phyloP scores from a whole-genome alignment of 2,329 filamentous ascomycete genomes.

The Aureobasidium sp. region DNA sequence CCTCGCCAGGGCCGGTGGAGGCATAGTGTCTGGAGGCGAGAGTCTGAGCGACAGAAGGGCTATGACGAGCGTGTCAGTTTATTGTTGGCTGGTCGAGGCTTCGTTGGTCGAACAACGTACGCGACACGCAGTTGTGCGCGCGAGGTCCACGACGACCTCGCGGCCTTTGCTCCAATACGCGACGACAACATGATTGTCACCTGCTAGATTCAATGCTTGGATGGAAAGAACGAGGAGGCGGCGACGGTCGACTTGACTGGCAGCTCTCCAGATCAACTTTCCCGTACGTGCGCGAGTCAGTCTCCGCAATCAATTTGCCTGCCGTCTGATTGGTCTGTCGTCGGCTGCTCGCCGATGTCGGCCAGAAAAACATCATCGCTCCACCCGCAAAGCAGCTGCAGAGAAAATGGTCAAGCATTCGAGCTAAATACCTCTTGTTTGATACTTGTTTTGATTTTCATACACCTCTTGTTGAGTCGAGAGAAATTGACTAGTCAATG shows the following conservation, averaged over 20 bases:
- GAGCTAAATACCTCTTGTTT: not conserved
- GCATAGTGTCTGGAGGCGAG: constrained; percentile 10
- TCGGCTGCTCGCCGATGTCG: constrained; percentile 1
- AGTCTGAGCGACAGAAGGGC: not conserved
- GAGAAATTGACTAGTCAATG: not conserved
- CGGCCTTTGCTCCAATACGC: constrained; percentile 13
- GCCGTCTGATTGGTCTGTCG: not conserved
- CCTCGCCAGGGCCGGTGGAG: constrained; percentile 14
- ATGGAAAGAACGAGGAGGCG: not conserved
- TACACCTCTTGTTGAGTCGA: not conserved
- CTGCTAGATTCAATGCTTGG: constrained; percentile 8
- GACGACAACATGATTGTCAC: constrained; percentile 16
- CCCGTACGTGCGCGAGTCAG: constrained; percentile 14
- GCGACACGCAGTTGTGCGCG: constrained; percentile 11
- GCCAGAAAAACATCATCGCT: not conserved
- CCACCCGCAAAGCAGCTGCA: not conserved
- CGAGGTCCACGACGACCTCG: constrained; percentile 9
- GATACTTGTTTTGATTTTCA: not conserved
- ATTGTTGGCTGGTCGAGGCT: not conserved
- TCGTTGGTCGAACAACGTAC: not conserved
- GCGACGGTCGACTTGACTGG: not conserved
- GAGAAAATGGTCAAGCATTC: constrained; percentile 9
- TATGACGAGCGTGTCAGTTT: not conserved
- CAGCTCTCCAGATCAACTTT: constrained; percentile 15
- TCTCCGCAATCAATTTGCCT: not conserved